These are phyloP conservation scores for Truncatella angustata DNA, from an alignment of 2,329 filamentous ascomycete species.

Conservation along the genomic window DNA sequence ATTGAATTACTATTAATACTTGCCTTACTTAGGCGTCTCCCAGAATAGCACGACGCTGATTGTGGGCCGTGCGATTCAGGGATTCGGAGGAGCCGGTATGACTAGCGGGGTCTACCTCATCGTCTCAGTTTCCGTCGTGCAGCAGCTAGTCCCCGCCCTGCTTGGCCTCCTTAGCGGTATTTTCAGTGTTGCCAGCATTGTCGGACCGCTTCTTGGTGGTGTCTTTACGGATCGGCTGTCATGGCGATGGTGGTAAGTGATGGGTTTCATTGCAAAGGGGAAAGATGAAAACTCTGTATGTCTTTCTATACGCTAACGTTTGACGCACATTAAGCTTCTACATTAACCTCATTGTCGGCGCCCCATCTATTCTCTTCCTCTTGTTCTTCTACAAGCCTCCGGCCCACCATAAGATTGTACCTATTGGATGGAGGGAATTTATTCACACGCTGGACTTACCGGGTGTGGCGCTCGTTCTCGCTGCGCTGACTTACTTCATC, in stretches of 20 bases:
- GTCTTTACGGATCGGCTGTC: constrained; percentile 34
- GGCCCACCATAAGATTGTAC: constrained; percentile 15
- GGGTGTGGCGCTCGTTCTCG: constrained; percentile 26
- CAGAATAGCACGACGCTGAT: constrained; percentile 54
- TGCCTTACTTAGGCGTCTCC: constrained; percentile 35
- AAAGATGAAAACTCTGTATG: neutral
- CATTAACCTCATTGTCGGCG: constrained; percentile 37
- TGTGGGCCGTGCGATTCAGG: neutral
- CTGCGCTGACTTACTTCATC: constrained; percentile 28
- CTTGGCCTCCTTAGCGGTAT: constrained; percentile 34
- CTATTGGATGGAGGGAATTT: constrained; percentile 20
- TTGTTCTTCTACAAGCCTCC: constrained; percentile 21
- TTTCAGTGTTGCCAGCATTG: constrained; percentile 32
- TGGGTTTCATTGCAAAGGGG: neutral
- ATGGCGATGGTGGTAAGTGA: constrained; percentile 31
- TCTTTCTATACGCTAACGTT: too few species aligned
- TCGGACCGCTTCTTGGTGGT: constrained; percentile 36
- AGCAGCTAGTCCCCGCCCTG: constrained; percentile 27
- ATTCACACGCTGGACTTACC: constrained; percentile 26
- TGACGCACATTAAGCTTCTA: constrained; percentile 26
- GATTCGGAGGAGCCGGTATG: neutral
- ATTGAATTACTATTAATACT: too few species aligned
- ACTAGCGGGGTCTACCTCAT: neutral
- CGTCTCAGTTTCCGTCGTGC: neutral
- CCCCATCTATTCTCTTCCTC: constrained; percentile 25